Evolutionary conservation across 257 asterid species (phyloP), one percentile per base, ranked within the genome.

Genomic region (Phtheirospermum japonicum): DNA sequence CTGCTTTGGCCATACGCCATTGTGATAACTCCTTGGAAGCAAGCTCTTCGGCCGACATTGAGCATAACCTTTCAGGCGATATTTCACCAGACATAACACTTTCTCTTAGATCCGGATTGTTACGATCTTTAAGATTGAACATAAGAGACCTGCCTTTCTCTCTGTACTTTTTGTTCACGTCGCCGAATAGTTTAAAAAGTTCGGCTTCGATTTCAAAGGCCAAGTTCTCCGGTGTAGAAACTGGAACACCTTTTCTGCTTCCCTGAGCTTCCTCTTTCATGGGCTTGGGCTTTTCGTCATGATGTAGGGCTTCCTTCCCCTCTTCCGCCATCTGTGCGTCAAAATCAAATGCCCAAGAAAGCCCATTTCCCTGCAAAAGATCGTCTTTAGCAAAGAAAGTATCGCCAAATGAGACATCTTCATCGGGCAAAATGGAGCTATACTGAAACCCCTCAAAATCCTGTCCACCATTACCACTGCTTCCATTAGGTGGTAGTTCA

Each of bases 11-110:
- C 82, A 75, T 80, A 57, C 99, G 88, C 99, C 99, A 93, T 70
- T 93, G 78, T 8, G 99, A 85, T 31, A 93, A 78, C 82, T 93
- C 99, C 82, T 89, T 89, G 9, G 99, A 93, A 77, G 99, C 99
- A 78, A 93, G 97, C 72, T 93, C 97, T 74, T 93, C 99, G 28
- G 95, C 97, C 3, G 95, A 76, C 99, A 93, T 93, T 30, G 97
- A 79, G 67, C 97, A 89, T 66, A 93, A 70, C 74, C 82, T 87
- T 34, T 85, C 88, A 0, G 99, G 97, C 1, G 87, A 71, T 61
- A 93, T 82, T 67, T 85, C 89, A 56, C 97, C 95, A 45, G 95
- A 82, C 83, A 85, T 71, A 36, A 93, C 99, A 65, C 90, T 81
- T 71, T 85, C 99, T 64, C 95, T 83, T 61, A 93, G 79, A 65